Evolutionary conservation across 805 yeast genomes (phyloP).

Genomic region (Wickerhamomyces kurtzmanii): DNA sequence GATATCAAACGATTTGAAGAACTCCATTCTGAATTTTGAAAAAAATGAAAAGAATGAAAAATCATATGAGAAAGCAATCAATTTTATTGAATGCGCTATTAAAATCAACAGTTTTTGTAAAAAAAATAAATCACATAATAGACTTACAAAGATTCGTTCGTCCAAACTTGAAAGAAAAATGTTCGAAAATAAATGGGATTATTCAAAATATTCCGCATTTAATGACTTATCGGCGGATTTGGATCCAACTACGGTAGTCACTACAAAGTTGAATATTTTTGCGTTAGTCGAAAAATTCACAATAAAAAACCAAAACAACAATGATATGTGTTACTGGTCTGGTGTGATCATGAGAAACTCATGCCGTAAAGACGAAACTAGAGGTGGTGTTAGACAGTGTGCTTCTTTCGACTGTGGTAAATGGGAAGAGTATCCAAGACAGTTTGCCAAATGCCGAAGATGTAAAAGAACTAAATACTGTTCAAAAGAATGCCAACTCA

Average conservation of each 20-base stretch:
- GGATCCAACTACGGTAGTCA: slow-evolving; percentile 33
- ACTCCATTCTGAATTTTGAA: background rate
- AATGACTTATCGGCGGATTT: slow-evolving; percentile 16
- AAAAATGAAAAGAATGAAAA: slow-evolving; percentile 1
- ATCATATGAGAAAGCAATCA: slow-evolving; percentile 1
- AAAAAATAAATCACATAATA: slow-evolving; percentile 3
- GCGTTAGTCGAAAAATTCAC: slow-evolving; percentile 92
- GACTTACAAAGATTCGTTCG: slow-evolving; percentile 3
- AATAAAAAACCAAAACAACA: slow-evolving; percentile 46
- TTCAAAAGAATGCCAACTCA: slow-evolving; percentile 82
- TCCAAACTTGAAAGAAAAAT: slow-evolving; percentile 1
- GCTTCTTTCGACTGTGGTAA: slow-evolving; percentile 88
- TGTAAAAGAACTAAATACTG: slow-evolving; percentile 95
- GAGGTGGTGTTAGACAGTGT: slow-evolving; percentile 90
- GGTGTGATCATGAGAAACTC: slow-evolving; percentile 97
- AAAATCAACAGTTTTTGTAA: slow-evolving; percentile 12
- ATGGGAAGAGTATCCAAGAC: slow-evolving; percentile 88
- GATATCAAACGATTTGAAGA: no score
- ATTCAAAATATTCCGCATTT: slow-evolving; percentile 25
- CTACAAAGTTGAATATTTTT: slow-evolving; percentile 56
- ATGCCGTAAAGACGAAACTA: slow-evolving; percentile 78
- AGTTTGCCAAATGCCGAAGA: slow-evolving; percentile 89
- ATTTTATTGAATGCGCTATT: slow-evolving; percentile 7
- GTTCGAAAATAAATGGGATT: slow-evolving; percentile 32
- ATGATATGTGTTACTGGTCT: slow-evolving; percentile 91